A percentile compares a stretch with the other conserved stretches of the same genome.
Evolutionary conservation across 176 grass and related monocot species (phyloP).

Genomic region (barley (Hordeum vulgare)): DNA sequence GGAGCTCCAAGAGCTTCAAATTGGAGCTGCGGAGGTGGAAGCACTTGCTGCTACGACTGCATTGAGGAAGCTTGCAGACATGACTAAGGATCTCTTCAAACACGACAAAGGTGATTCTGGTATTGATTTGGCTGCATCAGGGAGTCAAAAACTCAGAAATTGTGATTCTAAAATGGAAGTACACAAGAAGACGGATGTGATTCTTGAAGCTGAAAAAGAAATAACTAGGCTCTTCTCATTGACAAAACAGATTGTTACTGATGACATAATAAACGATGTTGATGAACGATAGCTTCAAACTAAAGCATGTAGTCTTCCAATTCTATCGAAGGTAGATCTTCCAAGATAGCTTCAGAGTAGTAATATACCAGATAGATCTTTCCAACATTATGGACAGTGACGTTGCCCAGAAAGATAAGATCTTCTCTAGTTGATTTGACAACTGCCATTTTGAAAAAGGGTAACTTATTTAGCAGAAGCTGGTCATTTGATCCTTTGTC

Average conservation of each 20-base stretch:
- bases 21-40: slow-evolving; percentile 25
- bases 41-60: slow-evolving; percentile 41
- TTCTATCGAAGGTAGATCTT: background rate
- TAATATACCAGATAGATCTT: background rate
- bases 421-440: background rate
- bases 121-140: slow-evolving; percentile 7
- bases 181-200: slow-evolving; percentile 1
- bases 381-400: background rate
- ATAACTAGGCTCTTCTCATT: slow-evolving; percentile 42
- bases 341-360: background rate
- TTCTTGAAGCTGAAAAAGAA: slow-evolving; percentile 48
- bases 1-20: slow-evolving; percentile 7
- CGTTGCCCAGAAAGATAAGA: background rate
- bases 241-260: slow-evolving; percentile 38
- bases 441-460: background rate
- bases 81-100: slow-evolving; percentile 34
- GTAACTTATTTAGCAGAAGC: background rate
- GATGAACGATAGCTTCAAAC: slow-evolving; percentile 4
- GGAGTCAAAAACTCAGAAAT: background rate
- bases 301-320: background rate
- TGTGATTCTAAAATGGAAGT: background rate
- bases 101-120: slow-evolving; percentile 6
- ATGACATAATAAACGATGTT: slow-evolving; percentile 16
- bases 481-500: background rate
- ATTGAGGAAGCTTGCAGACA: slow-evolving; percentile 32